Evolutionary conservation across 495 filamentous ascomycete species (phyloP), one percentile per base, ranked within the genome.

Genomic region (Tuber aestivum): DNA sequence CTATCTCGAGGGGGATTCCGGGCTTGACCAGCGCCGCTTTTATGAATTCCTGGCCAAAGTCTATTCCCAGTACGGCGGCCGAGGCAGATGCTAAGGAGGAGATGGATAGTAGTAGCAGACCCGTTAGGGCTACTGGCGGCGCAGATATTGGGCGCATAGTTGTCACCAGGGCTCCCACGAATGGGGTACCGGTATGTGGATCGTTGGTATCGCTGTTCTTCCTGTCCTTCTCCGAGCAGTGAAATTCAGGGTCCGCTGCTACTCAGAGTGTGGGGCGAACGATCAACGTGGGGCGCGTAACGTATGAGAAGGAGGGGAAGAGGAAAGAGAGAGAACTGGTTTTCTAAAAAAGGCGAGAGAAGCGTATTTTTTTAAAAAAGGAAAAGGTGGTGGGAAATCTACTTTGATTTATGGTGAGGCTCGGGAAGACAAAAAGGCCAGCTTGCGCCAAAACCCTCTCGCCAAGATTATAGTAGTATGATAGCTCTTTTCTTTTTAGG

Each of bases 11-110:
- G 18, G 96, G 96, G 75, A 97, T 97, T 76, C 95, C 95, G 4
- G 96, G 96, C 84, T 99, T 99, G 76, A 99, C 95, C 41, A 98
- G 89, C 3, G 93, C 90, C 23, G 95, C 95, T 87, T 98, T 99
- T 83, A 99, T 91, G 85, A 97, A 97, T 85, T 97, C 94, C 69
- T 97, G 97, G 72, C 95, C 95, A 20, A 99, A 87, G 85, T 99
- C 95, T 78, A 99, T 87, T 50, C 95, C 95, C 32, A 99, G 86
- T 69, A 99, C 94, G 68, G 91, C 91, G 56, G 92, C 88, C 42
- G 87, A 87, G 71, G 87, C 87, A n/a, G 86, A 85, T 44, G 89
- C 90, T 82, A 87, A 86, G 69, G 86, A 85, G n/a, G 87, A 84
- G 74, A 91, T 87, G 70, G 89, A 84, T 75, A 90, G 83, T 69